Evolutionary conservation across 2,329 filamentous ascomycete genomes (phyloP), one percentile per base, ranked within the genome.

Genomic region (Fusarium decemcellulare): DNA sequence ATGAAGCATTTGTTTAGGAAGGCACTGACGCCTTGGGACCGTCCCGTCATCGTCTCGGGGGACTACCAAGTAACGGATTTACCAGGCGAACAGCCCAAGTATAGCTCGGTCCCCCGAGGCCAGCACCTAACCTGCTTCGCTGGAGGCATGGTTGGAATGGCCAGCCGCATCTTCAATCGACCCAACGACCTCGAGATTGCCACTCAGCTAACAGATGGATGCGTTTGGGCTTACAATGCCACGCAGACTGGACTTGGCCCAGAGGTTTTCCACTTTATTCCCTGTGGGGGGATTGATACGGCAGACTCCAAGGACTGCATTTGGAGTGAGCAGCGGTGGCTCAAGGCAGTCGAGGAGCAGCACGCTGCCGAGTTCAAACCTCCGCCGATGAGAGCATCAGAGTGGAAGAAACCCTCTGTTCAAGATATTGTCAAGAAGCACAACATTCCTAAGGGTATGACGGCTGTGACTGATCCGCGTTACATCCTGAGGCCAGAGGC

Each of bases 401-500:
- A 70, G 16, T 75, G 73, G 73, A 71, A 72, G 44, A 67, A 65
- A 18, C 73, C 73, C 11, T 73, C 73, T 2, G 66, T 68, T 16
- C 63, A 75, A 29, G 70, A 75, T 14, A 55, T 75, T 27, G 51
- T 72, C 37, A 62, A 71, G 42, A 72, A 71, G 48, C 68, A 73
- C 48, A 73, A 71, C 48, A 71, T 91, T 6, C 84, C 86, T 8
- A 80, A 79, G 7, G 90, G 90, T 18, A 87, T 91, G 76, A 81
- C 85, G 4, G 81, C 81, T 16, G 84, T 91, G 48, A 77, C 81
- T 43, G 87, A 91, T 61, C 79, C 82, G 42, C 84, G 85, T 59
- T 93, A 93, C 74, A 87, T 92, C 32, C 83, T 93, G 46, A 86
- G 91, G 61, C 92, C 92, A 18, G 92, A 94, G 80, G 92, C 92